These are phyloP conservation scores for Phytophthora pisi DNA, from an alignment of 352 stramenopile species.

Conservation along the genomic window DNA sequence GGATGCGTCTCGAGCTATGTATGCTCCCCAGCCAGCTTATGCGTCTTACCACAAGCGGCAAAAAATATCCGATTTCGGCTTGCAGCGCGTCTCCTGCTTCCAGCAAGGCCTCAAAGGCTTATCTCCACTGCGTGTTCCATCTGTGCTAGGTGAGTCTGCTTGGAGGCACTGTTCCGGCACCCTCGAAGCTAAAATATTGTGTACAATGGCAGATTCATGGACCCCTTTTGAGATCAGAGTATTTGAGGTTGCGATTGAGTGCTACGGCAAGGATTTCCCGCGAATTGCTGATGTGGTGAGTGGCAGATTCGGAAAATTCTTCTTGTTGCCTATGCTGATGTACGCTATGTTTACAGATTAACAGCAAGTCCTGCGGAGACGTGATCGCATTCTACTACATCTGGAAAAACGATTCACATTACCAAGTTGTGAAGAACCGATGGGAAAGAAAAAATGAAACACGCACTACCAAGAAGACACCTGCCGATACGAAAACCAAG, in stretches of 20 bases:
- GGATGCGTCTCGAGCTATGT: constrained; percentile 60
- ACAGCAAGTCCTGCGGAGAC: constrained; percentile 69
- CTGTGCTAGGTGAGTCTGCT: constrained; percentile 44
- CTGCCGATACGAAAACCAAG: constrained; percentile 22
- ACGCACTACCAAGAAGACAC: constrained; percentile 31
- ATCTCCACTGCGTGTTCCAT: constrained; percentile 51
- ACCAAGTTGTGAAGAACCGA: constrained; percentile 80
- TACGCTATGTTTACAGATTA: constrained; percentile 45
- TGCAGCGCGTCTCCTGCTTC: constrained; percentile 53
- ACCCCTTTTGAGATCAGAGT: constrained; percentile 79
- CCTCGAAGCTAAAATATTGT: neutral
- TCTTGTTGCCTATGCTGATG: constrained; percentile 7
- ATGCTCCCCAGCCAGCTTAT: constrained; percentile 39
- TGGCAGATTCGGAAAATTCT: neutral
- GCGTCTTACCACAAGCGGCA: constrained; percentile 54
- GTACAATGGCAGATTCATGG: constrained; percentile 62
- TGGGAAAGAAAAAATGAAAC: constrained; percentile 63
- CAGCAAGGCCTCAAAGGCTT: constrained; percentile 59
- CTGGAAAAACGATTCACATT: constrained; percentile 89
- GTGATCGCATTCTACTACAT: constrained; percentile 88
- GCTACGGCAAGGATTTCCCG: constrained; percentile 87
- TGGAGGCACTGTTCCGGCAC: neutral
- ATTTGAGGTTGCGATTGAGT: constrained; percentile 87
- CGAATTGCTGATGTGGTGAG: constrained; percentile 70
- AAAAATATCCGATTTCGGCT: constrained; percentile 57